Percentiles rank a stretch among this genome's conserved stretches.
Conservation (phyloP, 2,329 filamentous ascomycete species). For the Trichoderma sp. region DNA sequence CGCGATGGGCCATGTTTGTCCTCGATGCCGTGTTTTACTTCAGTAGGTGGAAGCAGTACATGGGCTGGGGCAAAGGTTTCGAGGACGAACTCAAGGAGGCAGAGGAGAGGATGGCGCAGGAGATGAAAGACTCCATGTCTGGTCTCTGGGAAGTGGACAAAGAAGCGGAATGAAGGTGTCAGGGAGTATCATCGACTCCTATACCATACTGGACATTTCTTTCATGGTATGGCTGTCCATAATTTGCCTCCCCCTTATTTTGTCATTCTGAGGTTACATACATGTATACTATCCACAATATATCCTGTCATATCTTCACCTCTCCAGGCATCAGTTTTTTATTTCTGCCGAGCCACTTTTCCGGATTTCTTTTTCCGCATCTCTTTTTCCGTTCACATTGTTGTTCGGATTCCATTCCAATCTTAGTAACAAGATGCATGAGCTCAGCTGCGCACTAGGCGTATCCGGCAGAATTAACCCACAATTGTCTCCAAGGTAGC, state of each 20-base stretch:
- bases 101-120: constrained; percentile 15
- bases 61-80: constrained; percentile 16
- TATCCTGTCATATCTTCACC: not conserved
- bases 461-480: not conserved
- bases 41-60: constrained; percentile 12
- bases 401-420: not conserved
- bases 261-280: not conserved
- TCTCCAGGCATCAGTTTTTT: not conserved
- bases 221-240: not conserved
- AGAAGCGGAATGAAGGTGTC: not conserved
- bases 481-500: not conserved
- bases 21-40: constrained; percentile 17
- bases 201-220: not conserved
- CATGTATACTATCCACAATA: not conserved
- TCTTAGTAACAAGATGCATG: not conserved
- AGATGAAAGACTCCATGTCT: constrained; percentile 17
- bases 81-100: constrained; percentile 17
- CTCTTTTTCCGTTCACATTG: not conserved
- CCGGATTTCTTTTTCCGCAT: not conserved
- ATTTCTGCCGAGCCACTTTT: not conserved
- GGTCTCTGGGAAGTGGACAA: constrained; percentile 8
- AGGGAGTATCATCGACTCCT: not conserved
- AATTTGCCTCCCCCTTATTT: not conserved
- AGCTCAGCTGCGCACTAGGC: not conserved
- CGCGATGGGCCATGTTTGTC: constrained; percentile 13